Percentiles rank a stretch among this genome's conserved stretches.
These are phyloP conservation scores for Tetragonia tetragonoides DNA, from an alignment of 148 eudicot genomes.

Conservation along the genomic window DNA sequence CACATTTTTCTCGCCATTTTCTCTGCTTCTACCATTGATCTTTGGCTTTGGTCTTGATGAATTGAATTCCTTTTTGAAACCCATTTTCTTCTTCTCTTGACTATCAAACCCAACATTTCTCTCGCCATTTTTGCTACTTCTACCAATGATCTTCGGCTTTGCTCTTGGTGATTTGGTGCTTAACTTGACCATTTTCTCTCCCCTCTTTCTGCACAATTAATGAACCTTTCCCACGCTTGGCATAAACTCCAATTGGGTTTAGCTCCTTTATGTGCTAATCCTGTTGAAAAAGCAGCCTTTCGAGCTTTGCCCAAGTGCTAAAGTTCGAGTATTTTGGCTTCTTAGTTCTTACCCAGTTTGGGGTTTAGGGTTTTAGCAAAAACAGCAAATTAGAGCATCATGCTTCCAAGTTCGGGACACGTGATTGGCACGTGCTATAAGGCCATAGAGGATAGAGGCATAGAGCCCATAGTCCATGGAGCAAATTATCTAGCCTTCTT, in stretches of 20 bases:
- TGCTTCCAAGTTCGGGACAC: conserved; percentile 6
- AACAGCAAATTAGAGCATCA: background rate
- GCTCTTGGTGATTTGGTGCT: background rate
- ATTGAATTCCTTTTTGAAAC: no score
- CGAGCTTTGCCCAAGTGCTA: background rate
- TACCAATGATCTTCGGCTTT: background rate
- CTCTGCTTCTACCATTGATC: conserved; percentile 8
- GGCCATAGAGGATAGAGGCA: no score
- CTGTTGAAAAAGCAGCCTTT: background rate
- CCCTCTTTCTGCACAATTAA: background rate
- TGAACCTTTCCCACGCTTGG: background rate
- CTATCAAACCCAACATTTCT: background rate
- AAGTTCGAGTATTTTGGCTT: background rate
- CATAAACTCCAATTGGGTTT: background rate
- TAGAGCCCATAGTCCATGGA: no score
- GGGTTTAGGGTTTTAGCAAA: conserved; percentile 33
- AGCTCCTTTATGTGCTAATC: background rate
- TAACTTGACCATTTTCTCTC: conserved; percentile 8
- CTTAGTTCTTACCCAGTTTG: background rate
- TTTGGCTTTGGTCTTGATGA: conserved; percentile 14
- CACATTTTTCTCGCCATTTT: conserved; percentile 8
- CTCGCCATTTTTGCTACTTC: conserved; percentile 12
- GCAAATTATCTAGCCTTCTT: no score
- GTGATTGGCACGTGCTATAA: conserved; percentile 14
- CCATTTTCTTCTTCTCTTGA: conserved; percentile 7